A percentile compares a stretch with the other conserved stretches of the same genome.
Conservation (phyloP, 768 basidiomycete genomes). For the Mycena haematopus region DNA sequence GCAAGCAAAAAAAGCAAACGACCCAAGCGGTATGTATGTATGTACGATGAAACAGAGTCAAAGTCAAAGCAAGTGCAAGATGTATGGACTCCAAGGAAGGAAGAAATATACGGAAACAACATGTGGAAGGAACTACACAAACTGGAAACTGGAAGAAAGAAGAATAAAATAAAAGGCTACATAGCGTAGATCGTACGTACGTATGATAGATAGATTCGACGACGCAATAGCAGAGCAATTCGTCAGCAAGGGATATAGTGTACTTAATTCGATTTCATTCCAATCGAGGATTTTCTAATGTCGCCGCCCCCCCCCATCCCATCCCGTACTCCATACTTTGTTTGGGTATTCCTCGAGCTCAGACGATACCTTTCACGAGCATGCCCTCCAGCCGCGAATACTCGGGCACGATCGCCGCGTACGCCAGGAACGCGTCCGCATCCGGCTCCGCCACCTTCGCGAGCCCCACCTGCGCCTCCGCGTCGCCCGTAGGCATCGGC, state of each 20-base stretch:
- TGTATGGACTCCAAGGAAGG: no score
- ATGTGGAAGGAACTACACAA: no score
- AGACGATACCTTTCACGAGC: slow-evolving; percentile 69
- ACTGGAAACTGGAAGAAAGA: neutral
- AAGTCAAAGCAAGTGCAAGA: no score
- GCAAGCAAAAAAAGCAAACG: no score
- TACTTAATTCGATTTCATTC: neutral
- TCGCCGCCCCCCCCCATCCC: no score
- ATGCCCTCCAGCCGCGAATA: slow-evolving; percentile 82
- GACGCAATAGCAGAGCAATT: slow-evolving; percentile 9
- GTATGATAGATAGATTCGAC: neutral
- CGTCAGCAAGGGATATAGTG: slow-evolving; percentile 1
- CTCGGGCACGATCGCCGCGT: slow-evolving; percentile 86
- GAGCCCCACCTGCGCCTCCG: slow-evolving; percentile 76
- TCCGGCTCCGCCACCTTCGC: slow-evolving; percentile 87
- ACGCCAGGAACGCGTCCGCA: slow-evolving; percentile 83
- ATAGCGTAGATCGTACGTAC: neutral
- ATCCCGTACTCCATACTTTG: no score
- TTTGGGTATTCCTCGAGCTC: slow-evolving; percentile 20
- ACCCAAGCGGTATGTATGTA: no score
- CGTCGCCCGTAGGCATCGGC: slow-evolving; percentile 73
- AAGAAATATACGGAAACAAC: no score
- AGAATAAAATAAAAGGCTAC: slow-evolving; percentile 11
- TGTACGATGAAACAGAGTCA: no score
- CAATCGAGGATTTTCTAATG: neutral